Conservation (phyloP, 805 yeast species). For the Metschnikowia kofuensis region DNA sequence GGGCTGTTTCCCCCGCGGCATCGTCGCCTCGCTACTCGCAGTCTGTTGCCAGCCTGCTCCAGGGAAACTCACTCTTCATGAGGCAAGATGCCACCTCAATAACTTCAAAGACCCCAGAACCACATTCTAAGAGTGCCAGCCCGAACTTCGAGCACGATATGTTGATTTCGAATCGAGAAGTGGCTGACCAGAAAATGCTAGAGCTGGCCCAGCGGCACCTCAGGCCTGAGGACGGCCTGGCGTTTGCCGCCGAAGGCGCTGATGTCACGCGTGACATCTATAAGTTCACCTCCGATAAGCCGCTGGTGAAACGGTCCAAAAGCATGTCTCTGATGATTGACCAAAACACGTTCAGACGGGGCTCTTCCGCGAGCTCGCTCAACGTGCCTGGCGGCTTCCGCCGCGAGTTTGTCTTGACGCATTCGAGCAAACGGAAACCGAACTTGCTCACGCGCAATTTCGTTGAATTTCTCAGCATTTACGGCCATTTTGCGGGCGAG, state of each 20-base stretch:
- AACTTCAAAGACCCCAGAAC: slow-evolving; percentile 4
- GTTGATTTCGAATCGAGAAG: neutral
- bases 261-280: slow-evolving; percentile 19
- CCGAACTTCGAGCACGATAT: slow-evolving; percentile 5
- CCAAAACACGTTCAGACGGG: slow-evolving; percentile 37
- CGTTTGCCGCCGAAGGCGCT: slow-evolving; percentile 18
- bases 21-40: slow-evolving; percentile 12
- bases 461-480: slow-evolving; percentile 70
- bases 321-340: slow-evolving; percentile 16
- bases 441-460: slow-evolving; percentile 67
- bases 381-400: slow-evolving; percentile 84
- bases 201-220: slow-evolving; percentile 17
- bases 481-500: slow-evolving; percentile 88
- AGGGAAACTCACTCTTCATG: slow-evolving; percentile 11
- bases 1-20: slow-evolving; percentile 9
- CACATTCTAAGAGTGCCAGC: slow-evolving; percentile 8
- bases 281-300: slow-evolving; percentile 10
- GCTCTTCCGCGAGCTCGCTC: slow-evolving; percentile 63
- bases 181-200: slow-evolving; percentile 5
- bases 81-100: slow-evolving; percentile 9
- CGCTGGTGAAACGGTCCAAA: slow-evolving; percentile 12
- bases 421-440: slow-evolving; percentile 22
- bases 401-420: slow-evolving; percentile 54
- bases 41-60: slow-evolving; percentile 12
- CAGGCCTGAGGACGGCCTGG: slow-evolving; percentile 8